Evolutionary conservation across 371 early-diverging fungal species (phyloP), one percentile per base, ranked within the genome.

Genomic region (Lichtheimia ramosa): DNA sequence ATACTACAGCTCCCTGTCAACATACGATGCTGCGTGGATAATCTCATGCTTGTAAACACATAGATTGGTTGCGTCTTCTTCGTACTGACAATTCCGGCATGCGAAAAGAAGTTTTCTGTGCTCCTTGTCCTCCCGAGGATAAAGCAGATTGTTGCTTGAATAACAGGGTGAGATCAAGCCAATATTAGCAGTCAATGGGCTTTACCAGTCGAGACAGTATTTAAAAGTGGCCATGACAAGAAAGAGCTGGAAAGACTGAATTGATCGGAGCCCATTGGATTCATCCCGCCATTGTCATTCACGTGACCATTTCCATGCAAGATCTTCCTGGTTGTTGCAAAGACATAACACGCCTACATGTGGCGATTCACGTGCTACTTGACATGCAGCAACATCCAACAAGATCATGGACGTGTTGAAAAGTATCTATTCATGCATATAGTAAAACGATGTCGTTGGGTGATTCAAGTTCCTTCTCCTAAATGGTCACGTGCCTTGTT

Each of bases 41-140:
- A 97, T 89, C 56, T 91, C 86, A 72, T 96, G 92, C 34, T 89
- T 75, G 77, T 93, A 97, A 10, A 98, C 94, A 68, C 91, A 89
- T 43, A 84, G 75, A 55, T 89, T 88, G 34, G 87, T 85, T 15
- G 96, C 89, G 55, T 86, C 89, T 66, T 97, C 98, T 64, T 90
- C 81, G 68, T 92, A 89, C 43, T 88, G 87, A 74, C 98, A 98
- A 79, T 96, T 95, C 59, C 96, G 90, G 80, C 98, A 99, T n/a
- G 92, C 93, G 67, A 90, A 90, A 70, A 91, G 74, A 42, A 99
- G 80, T 50, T 63, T 73, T 54, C 88, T 79, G 55, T 66, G 76
- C 10, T 59, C 68, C 43, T 84, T 79, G 66, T 99, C 96, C 74
- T 96, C 96, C 77, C 92, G 87, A 40, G 99, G 99, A 79, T 98